Evolutionary conservation across 2,329 filamentous ascomycete genomes (phyloP).

Genomic region (Fusarium siculi): DNA sequence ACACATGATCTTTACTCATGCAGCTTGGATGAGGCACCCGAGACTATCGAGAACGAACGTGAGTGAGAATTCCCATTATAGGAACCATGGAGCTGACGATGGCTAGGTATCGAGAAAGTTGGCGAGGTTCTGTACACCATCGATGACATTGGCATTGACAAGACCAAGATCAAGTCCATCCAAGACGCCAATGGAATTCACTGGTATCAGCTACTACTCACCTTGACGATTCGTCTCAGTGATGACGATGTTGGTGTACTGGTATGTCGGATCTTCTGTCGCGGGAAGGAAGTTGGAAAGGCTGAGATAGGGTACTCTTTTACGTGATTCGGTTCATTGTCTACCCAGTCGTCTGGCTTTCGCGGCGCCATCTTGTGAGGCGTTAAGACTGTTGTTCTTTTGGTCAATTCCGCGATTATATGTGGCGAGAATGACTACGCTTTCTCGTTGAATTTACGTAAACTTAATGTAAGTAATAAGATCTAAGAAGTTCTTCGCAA

Average conservation of each 20-base stretch:
- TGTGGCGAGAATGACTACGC: not conserved
- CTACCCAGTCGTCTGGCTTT: fast-evolving
- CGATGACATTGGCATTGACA: not conserved
- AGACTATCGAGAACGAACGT: not conserved
- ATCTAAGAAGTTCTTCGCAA: not conserved
- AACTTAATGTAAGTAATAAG: too few relatives aligned
- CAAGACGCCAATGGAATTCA: not conserved
- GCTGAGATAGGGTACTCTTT: not conserved
- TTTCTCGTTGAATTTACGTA: fast-evolving
- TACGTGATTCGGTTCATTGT: not conserved
- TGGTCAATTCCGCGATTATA: fast-evolving
- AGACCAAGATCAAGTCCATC: not conserved
- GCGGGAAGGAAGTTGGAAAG: not conserved
- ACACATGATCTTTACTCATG: not conserved
- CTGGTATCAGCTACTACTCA: not conserved
- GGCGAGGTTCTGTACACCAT: not conserved
- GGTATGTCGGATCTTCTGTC: not conserved
- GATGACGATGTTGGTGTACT: not conserved
- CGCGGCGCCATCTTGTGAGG: not conserved
- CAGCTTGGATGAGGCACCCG: not conserved
- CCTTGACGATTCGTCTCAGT: not conserved
- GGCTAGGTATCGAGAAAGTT: not conserved
- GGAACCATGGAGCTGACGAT: fast-evolving
- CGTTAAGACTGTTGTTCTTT: not conserved
- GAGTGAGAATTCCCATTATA: fast-evolving